Conservation (phyloP, 805 yeast genomes). For the Candida endomychidarum region DNA sequence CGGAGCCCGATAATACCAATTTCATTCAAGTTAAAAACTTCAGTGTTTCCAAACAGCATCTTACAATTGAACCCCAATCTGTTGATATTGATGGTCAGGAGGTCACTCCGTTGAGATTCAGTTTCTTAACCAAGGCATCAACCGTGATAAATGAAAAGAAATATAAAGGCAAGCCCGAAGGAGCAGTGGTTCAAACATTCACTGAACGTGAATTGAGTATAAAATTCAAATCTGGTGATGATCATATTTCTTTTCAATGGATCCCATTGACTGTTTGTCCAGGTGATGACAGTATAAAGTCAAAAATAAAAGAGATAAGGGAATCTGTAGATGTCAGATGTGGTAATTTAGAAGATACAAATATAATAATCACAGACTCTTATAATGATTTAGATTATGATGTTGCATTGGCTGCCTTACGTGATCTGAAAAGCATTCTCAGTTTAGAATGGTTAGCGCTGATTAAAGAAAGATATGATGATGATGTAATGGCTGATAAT, state of each 20-base stretch:
- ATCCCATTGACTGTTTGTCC: slow-evolving; percentile 9
- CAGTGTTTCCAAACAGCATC: slow-evolving; percentile 15
- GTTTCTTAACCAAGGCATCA: slow-evolving; percentile 11
- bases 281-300: background rate
- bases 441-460: background rate
- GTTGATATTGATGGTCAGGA: slow-evolving; percentile 2
- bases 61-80: slow-evolving; percentile 8
- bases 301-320: background rate
- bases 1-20: background rate
- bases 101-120: slow-evolving; percentile 10
- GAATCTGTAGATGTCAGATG: slow-evolving; percentile 2
- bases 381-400: slow-evolving; percentile 2
- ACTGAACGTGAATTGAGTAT: slow-evolving; percentile 8
- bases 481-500: no score
- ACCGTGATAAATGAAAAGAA: slow-evolving; percentile 15
- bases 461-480: background rate
- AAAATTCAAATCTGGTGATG: slow-evolving; percentile 11
- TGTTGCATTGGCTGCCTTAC: background rate
- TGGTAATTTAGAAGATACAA: background rate
- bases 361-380: background rate
- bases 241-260: slow-evolving; percentile 10
- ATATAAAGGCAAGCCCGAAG: slow-evolving; percentile 8
- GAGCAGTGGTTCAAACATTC: slow-evolving; percentile 6
- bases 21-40: slow-evolving; percentile 5
- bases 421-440: background rate